Evolutionary conservation across 2,329 filamentous ascomycete species (phyloP).

Genomic region (Truncatella angustata): DNA sequence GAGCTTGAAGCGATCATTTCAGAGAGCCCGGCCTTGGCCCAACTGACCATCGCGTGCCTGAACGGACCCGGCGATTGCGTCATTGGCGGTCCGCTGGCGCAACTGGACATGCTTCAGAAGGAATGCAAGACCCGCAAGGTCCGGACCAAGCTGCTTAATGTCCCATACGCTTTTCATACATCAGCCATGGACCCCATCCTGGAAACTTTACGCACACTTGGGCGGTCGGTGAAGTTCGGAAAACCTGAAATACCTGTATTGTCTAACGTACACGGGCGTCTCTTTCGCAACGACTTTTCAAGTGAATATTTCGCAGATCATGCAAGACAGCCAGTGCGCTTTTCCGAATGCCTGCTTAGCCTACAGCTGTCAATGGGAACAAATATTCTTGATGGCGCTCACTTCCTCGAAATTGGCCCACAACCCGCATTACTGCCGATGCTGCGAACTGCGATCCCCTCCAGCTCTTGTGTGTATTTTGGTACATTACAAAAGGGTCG

Average conservation of each 20-base stretch:
- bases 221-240: conserved; percentile 4
- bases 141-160: conserved; percentile 11
- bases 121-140: conserved; percentile 5
- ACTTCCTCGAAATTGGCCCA: conserved; percentile 11
- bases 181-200: conserved; percentile 15
- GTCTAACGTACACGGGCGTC: conserved; percentile 12
- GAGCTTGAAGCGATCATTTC: conserved; percentile 8
- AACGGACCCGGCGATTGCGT: conserved; percentile 16
- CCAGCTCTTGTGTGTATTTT: conserved; percentile 3
- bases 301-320: conserved; percentile 10
- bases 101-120: conserved; percentile 10
- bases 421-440: conserved; percentile 10
- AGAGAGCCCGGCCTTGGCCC: background rate
- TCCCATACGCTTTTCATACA: conserved; percentile 14
- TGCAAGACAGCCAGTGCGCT: conserved; percentile 8
- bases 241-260: conserved; percentile 14
- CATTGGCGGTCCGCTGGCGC: conserved; percentile 12
- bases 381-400: background rate
- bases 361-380: background rate
- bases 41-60: conserved; percentile 12
- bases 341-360: background rate
- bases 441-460: conserved; percentile 8
- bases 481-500: conserved; percentile 8
- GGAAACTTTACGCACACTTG: conserved; percentile 1
- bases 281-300: conserved; percentile 6